Base-by-base conservation (phyloP, 106 monocot genomes). In the Phalaenopsis aphrodite region DNA sequence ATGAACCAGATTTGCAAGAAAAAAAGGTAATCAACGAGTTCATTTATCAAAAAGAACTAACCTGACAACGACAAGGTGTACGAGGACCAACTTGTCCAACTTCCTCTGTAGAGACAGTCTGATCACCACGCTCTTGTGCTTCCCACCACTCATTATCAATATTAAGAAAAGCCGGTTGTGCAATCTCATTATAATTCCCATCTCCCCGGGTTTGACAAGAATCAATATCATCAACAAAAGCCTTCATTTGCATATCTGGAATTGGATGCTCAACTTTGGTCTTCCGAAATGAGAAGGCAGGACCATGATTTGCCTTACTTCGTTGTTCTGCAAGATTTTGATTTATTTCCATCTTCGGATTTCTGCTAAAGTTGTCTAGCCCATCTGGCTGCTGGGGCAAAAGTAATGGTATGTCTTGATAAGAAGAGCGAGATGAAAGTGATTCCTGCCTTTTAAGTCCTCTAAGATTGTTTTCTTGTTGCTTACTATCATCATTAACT, bases 51-150 rank as follows among this genome's bases (percentile, higher is more conserved):
- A 71, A 83, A 39, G 41, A 52, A 82, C 87, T 5, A 66, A 99
- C 99, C 99, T 99, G 99, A 80, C 99, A 99, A 72, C 79, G 78
- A 76, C 95, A 99, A 79, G 89, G 58, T 23, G 89, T 87, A 41
- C 87, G 83, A 56, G 99, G 99, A 83, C 98, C 98, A 89, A 94
- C 98, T 91, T 99, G 89, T 73, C 99, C 91, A 82, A 84, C 78
- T 83, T 95, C 93, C 85, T 85, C 88, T n/a, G 61, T 76, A 83
- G 82, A 89, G 38, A 82, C 79, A 82, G 85, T 88, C 82, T 84
- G 95, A 81, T 79, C 78, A 56, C 82, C 88, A 48, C 86, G 81
- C 76, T 93, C 91, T 56, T 99, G 93, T 82, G 79, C 84, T 56
- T 95, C 94, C 98, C 94, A 94, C 98, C 94, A 98, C 42, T 94